These are phyloP conservation scores for Scheffersomyces illinoinensis DNA, from an alignment of 1,139 yeast species.

Conservation along the genomic window DNA sequence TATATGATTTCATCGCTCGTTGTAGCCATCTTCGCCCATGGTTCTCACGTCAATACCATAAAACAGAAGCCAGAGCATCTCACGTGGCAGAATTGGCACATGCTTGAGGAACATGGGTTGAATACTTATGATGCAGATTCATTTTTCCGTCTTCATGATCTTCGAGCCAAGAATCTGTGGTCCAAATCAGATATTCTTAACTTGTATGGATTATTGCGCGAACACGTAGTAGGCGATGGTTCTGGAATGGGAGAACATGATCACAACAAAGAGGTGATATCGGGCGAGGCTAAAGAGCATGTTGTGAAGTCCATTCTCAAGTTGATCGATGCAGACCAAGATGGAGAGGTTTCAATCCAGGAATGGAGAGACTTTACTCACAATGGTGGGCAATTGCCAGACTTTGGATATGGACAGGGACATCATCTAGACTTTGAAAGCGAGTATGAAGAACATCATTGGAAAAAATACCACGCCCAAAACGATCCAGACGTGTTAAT, in stretches of 20 bases:
- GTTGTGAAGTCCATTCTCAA: conserved; percentile 58
- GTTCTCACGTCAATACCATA: conserved; percentile 7
- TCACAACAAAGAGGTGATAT: conserved; percentile 52
- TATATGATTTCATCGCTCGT: not conserved
- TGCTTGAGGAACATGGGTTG: conserved; percentile 82
- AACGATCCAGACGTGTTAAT: conserved; percentile 78
- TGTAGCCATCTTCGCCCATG: conserved; percentile 5
- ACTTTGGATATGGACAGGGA: conserved; percentile 94
- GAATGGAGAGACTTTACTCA: conserved; percentile 72
- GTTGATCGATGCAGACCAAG: conserved; percentile 66
- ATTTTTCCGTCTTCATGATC: conserved; percentile 83
- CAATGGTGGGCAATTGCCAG: conserved; percentile 78
- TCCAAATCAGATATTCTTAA: conserved; percentile 69
- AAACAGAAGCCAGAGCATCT: conserved; percentile 46
- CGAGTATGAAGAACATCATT: conserved; percentile 93
- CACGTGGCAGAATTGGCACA: conserved; percentile 83
- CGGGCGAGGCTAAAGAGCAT: conserved; percentile 55
- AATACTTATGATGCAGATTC: conserved; percentile 72
- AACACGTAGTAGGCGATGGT: conserved; percentile 80
- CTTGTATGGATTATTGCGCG: conserved; percentile 76
- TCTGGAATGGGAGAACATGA: conserved; percentile 86
- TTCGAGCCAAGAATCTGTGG: conserved; percentile 52
- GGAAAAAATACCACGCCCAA: conserved; percentile 83
- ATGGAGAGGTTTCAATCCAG: conserved; percentile 61
- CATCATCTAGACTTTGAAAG: conserved; percentile 94